A percentile compares a stretch with the other conserved stretches of the same genome.
These are phyloP conservation scores for Paraconiothyrium sp. DNA, from an alignment of 2,329 filamentous ascomycete genomes.

Conservation along the genomic window DNA sequence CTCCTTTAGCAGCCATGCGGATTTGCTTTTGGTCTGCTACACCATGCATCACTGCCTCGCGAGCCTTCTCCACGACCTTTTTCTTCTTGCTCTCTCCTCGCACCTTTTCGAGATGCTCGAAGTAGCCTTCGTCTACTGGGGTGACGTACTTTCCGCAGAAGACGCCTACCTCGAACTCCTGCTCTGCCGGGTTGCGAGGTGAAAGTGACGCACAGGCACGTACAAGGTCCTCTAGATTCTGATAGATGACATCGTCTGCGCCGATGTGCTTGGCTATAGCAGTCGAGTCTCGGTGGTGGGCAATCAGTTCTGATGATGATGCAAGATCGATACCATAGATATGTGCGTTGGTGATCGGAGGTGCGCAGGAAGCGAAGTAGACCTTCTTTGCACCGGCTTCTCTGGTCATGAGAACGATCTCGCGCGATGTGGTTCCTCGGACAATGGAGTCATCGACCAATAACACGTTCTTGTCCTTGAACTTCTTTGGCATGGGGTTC, in stretches of 20 bases:
- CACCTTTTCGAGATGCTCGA: slow-evolving; percentile 78
- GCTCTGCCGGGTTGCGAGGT: slow-evolving; percentile 63
- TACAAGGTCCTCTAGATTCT: slow-evolving; percentile 81
- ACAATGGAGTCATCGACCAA: slow-evolving; percentile 93
- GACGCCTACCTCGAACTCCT: slow-evolving; percentile 87
- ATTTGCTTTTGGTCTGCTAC: slow-evolving; percentile 69
- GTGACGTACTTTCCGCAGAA: slow-evolving; percentile 91
- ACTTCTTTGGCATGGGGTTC: slow-evolving; percentile 85
- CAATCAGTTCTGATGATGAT: slow-evolving; percentile 75
- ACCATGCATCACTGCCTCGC: slow-evolving; percentile 71
- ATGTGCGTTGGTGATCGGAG: slow-evolving; percentile 84
- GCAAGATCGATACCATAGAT: slow-evolving; percentile 85
- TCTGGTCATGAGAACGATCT: slow-evolving; percentile 84
- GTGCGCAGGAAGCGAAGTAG: slow-evolving; percentile 83
- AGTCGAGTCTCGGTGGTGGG: slow-evolving; percentile 69
- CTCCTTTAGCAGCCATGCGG: slow-evolving; percentile 69
- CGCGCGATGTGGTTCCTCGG: slow-evolving; percentile 80
- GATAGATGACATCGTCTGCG: slow-evolving; percentile 80
- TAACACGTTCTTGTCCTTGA: slow-evolving; percentile 79
- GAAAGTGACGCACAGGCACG: slow-evolving; percentile 78
- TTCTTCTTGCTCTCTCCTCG: slow-evolving; percentile 75
- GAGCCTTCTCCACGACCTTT: slow-evolving; percentile 71
- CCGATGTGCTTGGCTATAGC: slow-evolving; percentile 74
- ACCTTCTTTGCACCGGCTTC: slow-evolving; percentile 85
- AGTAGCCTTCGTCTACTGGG: slow-evolving; percentile 80